A percentile compares a stretch with the other conserved stretches of the same genome.
Conservation (phyloP, 345 rosid genomes). For the Citrus trifoliata region DNA sequence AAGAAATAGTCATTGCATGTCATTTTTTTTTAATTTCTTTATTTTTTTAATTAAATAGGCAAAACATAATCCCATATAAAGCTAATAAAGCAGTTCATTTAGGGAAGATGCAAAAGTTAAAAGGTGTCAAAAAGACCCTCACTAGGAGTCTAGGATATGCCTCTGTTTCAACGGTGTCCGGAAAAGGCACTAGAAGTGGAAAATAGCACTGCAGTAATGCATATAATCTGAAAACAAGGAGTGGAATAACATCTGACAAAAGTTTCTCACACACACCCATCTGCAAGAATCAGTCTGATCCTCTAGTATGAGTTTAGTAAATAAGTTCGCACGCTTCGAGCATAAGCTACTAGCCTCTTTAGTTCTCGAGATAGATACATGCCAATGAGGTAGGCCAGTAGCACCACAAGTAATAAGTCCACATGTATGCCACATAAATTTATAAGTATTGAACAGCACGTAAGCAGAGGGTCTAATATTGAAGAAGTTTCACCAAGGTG, state of each 20-base stretch:
- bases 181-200: slow-evolving; percentile 13
- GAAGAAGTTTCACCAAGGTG: not conserved
- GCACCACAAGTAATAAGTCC: not conserved
- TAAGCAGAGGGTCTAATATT: no score
- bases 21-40: no score
- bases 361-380: slow-evolving; percentile 37
- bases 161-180: slow-evolving; percentile 33
- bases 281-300: slow-evolving; percentile 48
- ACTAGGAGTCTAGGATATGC: slow-evolving; percentile 21
- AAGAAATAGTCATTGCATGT: not conserved
- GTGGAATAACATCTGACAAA: not conserved
- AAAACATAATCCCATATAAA: no score
- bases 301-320: slow-evolving; percentile 56
- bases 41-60: no score
- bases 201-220: not conserved
- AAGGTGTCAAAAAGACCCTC: not conserved
- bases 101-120: not conserved
- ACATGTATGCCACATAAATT: not conserved
- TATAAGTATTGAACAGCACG: not conserved
- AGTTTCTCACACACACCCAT: slow-evolving; percentile 65
- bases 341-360: slow-evolving; percentile 79
- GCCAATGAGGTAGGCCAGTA: not conserved
- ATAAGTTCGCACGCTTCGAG: slow-evolving; percentile 77
- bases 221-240: slow-evolving; percentile 6
- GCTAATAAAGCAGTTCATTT: not conserved